phyloP scores from a whole-genome alignment of 495 filamentous ascomycete species.

The Aspergillus panamensis region DNA sequence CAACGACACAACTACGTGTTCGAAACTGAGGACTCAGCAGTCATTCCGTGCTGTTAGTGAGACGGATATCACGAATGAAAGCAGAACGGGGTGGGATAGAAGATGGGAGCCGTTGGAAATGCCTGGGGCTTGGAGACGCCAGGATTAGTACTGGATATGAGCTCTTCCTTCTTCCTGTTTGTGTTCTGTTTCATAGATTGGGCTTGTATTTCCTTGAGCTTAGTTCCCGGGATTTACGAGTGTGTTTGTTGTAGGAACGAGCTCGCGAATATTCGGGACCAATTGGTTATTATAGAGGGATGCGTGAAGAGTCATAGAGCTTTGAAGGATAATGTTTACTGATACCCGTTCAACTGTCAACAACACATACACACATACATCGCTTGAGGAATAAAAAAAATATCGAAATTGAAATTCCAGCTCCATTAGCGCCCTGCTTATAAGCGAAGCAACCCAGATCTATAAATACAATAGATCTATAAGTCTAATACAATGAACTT shows the following conservation, averaged over 20 bases:
- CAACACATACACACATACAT: too few relatives aligned
- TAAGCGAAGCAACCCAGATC: not conserved
- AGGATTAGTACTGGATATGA: conserved; percentile 8
- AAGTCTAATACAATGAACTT: conserved; percentile 16
- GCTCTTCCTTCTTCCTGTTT: not conserved
- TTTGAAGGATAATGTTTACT: too few relatives aligned
- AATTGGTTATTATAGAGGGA: not conserved
- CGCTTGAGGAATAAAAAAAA: not conserved
- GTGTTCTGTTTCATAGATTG: not conserved
- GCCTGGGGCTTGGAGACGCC: conserved; percentile 36
- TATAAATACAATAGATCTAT: conserved; percentile 18
- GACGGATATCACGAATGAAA: conserved; percentile 21
- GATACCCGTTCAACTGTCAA: too few relatives aligned
- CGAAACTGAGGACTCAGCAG: conserved; percentile 38
- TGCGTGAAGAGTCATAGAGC: not conserved
- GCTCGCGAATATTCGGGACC: not conserved
- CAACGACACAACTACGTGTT: conserved; percentile 30
- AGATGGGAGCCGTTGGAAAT: conserved; percentile 34
- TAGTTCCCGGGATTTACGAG: too few relatives aligned
- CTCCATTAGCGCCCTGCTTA: conserved; percentile 33
- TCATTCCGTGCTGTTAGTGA: conserved; percentile 22
- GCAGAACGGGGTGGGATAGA: conserved; percentile 37
- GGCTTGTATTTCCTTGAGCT: not conserved
- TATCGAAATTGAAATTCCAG: conserved; percentile 17
- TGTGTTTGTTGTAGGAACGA: too few relatives aligned